phyloP scores from a whole-genome alignment of 352 stramenopile species.

The Globisporangium splendens region DNA sequence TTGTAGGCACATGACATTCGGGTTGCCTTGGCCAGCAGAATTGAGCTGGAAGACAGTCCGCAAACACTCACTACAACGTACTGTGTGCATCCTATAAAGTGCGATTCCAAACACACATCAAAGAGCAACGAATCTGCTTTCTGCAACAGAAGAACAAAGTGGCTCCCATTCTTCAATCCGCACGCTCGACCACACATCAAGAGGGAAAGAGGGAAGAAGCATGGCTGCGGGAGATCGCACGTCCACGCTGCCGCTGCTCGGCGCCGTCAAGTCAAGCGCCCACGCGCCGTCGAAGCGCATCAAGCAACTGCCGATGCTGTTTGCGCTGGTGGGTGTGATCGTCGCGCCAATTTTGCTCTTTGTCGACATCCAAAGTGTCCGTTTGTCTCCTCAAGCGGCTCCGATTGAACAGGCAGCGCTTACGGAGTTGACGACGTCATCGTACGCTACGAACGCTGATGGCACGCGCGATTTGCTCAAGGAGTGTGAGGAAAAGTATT shows the following conservation, averaged over 20 bases:
- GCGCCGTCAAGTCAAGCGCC: background rate
- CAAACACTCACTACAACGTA: too few species aligned
- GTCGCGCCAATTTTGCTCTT: constrained; percentile 30
- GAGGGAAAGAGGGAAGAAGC: background rate
- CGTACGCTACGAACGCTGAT: constrained; percentile 36
- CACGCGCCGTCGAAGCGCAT: constrained; percentile 9
- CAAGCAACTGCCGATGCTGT: constrained; percentile 31
- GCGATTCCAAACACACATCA: background rate
- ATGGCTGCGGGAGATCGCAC: constrained; percentile 17
- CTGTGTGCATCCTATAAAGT: background rate
- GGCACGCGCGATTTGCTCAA: constrained; percentile 39
- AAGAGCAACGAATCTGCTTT: background rate
- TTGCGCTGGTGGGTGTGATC: constrained; percentile 25
- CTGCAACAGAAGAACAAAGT: background rate
- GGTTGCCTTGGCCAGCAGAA: too few species aligned
- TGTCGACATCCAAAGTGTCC: constrained; percentile 17
- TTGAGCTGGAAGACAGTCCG: too few species aligned
- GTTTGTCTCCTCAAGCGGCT: background rate
- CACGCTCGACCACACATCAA: constrained; percentile 4
- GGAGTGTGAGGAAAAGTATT: constrained; percentile 69
- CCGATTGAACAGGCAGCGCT: background rate
- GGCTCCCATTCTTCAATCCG: background rate
- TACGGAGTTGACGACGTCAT: background rate
- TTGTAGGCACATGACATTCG: too few species aligned
- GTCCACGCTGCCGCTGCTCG: constrained; percentile 24